Evolutionary conservation across 345 rosid species (phyloP).

Genomic region (Melastoma malabathricum): DNA sequence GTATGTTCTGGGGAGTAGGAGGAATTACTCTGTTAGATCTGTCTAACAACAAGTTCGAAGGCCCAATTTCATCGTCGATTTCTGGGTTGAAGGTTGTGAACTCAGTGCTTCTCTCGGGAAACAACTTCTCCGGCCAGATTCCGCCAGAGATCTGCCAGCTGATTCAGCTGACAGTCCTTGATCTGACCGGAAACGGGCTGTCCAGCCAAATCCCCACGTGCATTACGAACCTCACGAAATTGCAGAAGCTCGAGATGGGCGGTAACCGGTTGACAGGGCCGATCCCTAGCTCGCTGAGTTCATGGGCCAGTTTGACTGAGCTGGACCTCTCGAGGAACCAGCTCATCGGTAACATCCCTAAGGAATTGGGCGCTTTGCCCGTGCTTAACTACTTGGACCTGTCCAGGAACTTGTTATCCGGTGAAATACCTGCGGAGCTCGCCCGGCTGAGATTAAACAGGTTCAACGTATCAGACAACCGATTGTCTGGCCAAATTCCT

Average conservation of each 20-base stretch:
- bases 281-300: constrained; percentile 34
- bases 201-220: constrained; percentile 35
- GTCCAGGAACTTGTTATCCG: constrained; percentile 38
- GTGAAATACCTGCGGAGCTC: constrained; percentile 41
- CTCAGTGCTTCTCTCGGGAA: constrained; percentile 25
- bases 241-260: constrained; percentile 42
- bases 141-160: constrained; percentile 33
- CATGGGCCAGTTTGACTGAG: constrained; percentile 30
- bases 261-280: constrained; percentile 37
- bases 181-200: constrained; percentile 37
- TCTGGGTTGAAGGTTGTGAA: constrained; percentile 14
- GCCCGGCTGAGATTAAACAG: constrained; percentile 30
- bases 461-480: constrained; percentile 52
- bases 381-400: constrained; percentile 45
- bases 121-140: constrained; percentile 42
- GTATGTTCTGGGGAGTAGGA: constrained; percentile 40
- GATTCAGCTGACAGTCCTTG: constrained; percentile 13
- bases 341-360: constrained; percentile 45
- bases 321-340: constrained; percentile 41
- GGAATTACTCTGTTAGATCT: constrained; percentile 23
- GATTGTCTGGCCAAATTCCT: constrained; percentile 41
- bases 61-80: constrained; percentile 36
- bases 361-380: constrained; percentile 34
- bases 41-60: constrained; percentile 33
- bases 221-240: constrained; percentile 25